These are phyloP conservation scores for Kodamaea restingae DNA, from an alignment of 805 yeast species.

Conservation along the genomic window DNA sequence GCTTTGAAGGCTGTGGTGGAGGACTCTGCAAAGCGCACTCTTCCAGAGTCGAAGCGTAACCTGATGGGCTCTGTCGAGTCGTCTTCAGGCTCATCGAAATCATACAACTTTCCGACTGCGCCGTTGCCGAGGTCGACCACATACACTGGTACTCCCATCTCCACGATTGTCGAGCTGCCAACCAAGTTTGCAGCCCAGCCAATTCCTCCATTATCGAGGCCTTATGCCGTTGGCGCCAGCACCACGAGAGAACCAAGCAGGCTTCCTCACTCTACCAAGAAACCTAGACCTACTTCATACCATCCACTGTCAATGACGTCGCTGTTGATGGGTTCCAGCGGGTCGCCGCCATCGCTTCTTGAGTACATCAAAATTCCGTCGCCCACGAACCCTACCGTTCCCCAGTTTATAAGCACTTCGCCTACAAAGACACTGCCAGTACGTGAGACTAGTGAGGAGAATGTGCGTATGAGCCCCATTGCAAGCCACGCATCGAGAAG, in stretches of 20 bases:
- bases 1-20: slow-evolving; percentile 74
- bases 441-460: slow-evolving; percentile 14
- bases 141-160: slow-evolving; percentile 33
- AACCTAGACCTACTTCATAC: slow-evolving; percentile 80
- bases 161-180: slow-evolving; percentile 47
- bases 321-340: slow-evolving; percentile 16
- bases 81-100: slow-evolving; percentile 13
- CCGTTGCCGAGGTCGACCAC: slow-evolving; percentile 23
- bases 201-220: slow-evolving; percentile 1
- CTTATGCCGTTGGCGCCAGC: slow-evolving; percentile 1
- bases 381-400: slow-evolving; percentile 27
- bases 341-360: slow-evolving; percentile 18
- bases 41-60: slow-evolving; percentile 13
- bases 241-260: slow-evolving; percentile 23
- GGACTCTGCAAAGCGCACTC: slow-evolving; percentile 26
- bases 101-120: slow-evolving; percentile 10
- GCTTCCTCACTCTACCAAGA: slow-evolving; percentile 46
- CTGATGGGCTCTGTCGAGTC: slow-evolving; percentile 17
- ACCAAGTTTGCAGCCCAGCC: slow-evolving; percentile 11
- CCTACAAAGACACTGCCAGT: slow-evolving; percentile 34
- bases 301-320: slow-evolving; percentile 59
- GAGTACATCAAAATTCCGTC: slow-evolving; percentile 36
- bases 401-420: slow-evolving; percentile 36
- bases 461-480: slow-evolving; percentile 7
- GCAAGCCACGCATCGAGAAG: slow-evolving; percentile 22